Evolutionary conservation across 164 flowering plant species (phyloP).

Genomic region (Liriodendron chinense): DNA sequence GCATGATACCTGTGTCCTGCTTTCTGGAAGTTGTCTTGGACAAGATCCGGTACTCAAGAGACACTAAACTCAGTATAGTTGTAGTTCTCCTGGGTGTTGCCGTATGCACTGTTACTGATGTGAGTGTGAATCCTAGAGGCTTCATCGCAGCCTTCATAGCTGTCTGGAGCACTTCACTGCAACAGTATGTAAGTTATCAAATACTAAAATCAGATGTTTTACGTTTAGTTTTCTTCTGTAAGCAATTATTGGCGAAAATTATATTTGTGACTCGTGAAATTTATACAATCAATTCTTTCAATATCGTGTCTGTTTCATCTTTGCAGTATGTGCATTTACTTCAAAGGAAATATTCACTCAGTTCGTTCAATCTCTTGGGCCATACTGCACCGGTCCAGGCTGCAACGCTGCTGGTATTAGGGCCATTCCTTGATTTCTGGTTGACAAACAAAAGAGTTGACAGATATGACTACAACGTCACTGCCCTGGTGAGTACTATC

Average conservation of each 20-base stretch:
- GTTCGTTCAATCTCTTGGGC: constrained; percentile 83
- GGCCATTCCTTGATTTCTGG: constrained; percentile 81
- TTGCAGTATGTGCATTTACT: constrained; percentile 78
- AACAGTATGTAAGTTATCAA: constrained; percentile 72
- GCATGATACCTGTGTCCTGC: constrained; percentile 56
- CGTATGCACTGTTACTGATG: constrained; percentile 84
- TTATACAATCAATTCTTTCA: neutral
- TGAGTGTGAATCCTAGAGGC: constrained; percentile 79
- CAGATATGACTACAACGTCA: constrained; percentile 31
- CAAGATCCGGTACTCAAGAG: constrained; percentile 71
- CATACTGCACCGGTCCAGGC: constrained; percentile 92
- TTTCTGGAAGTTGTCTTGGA: constrained; percentile 22
- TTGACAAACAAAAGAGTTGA: constrained; percentile 66
- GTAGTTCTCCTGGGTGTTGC: constrained; percentile 76
- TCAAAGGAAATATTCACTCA: constrained; percentile 67
- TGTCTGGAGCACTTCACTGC: constrained; percentile 83
- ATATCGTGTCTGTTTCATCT: constrained; percentile 4
- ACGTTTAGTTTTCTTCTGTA: neutral
- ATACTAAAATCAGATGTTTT: neutral
- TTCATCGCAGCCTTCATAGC: constrained; percentile 67
- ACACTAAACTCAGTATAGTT: constrained; percentile 73
- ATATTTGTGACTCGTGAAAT: neutral
- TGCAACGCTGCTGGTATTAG: constrained; percentile 56
- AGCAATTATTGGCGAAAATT: neutral
- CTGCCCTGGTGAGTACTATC: constrained; percentile 51